Percentiles rank a stretch among this genome's conserved stretches.
Conservation (phyloP, 2,329 filamentous ascomycete genomes). For the Capronia americana region DNA sequence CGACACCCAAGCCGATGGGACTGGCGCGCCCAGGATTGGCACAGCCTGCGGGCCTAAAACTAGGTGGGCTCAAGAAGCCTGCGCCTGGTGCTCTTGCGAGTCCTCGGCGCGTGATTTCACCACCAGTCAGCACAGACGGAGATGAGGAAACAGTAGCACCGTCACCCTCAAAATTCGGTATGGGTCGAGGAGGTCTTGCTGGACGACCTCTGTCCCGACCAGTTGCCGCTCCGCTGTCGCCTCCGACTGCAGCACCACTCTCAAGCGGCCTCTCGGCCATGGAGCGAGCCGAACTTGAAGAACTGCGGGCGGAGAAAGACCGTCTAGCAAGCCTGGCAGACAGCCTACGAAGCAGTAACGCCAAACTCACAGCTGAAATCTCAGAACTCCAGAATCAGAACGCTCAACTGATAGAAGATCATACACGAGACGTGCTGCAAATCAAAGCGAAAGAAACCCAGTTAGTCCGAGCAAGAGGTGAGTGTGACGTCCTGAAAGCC, state of each 20-base stretch:
- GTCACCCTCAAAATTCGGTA: constrained; percentile 65
- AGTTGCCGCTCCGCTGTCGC: constrained; percentile 57
- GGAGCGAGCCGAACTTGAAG: constrained; percentile 92
- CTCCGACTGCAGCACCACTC: constrained; percentile 62
- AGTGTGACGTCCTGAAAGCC: constrained; percentile 86
- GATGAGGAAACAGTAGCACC: constrained; percentile 45
- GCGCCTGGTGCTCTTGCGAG: constrained; percentile 43
- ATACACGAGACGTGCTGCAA: constrained; percentile 90
- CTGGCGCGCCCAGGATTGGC: constrained; percentile 50
- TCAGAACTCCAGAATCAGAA: constrained; percentile 97
- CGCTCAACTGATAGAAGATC: constrained; percentile 93
- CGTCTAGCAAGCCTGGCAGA: constrained; percentile 75
- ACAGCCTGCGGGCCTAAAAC: constrained; percentile 48
- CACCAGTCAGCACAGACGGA: constrained; percentile 51
- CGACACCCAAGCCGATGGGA: constrained; percentile 53
- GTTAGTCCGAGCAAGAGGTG: constrained; percentile 85
- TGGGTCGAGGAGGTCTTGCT: constrained; percentile 78
- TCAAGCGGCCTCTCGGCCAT: constrained; percentile 72
- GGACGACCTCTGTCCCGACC: constrained; percentile 85
- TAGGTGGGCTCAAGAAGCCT: constrained; percentile 54
- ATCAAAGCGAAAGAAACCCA: constrained; percentile 99
- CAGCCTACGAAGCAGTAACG: constrained; percentile 80
- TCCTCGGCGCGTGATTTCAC: constrained; percentile 53
- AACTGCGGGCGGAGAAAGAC: constrained; percentile 83
- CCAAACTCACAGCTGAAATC: constrained; percentile 82